Evolutionary conservation across 1,284 basidiomycete species (phyloP), one percentile per base, ranked within the genome.

Genomic region (Cryptococcus sp.): DNA sequence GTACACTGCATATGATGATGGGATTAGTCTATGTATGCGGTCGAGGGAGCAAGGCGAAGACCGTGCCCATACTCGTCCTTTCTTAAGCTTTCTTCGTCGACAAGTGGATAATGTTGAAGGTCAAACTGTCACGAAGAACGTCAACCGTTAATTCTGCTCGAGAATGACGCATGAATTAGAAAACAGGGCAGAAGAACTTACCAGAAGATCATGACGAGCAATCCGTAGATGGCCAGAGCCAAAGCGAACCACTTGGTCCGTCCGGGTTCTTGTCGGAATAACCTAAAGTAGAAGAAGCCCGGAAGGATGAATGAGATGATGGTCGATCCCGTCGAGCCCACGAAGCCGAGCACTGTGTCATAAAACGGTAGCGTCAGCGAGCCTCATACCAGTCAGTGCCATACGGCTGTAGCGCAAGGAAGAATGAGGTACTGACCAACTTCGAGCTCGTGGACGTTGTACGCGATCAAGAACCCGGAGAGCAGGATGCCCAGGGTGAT

Each of bases 251-350:
- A 81, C 73, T 83, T 86, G 66, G 83, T 85, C 45, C 81, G 79
- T 42, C 81, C 83, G 2, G 82, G 80, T 69, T 91, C 88, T 60
- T 85, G 77, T 57, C 86, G 85, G 67, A 90, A 88, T 64, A 96
- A 82, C 84, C 78, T 63, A 63, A 76, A 75, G 65, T 76, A 70
- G 66, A 72, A 71, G 74, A 52, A 67, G 3, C 93, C 93, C 0
- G 96, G 95, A 5, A 99, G 83, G 72, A 99, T 98, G 78, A 99
- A 99, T 10, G 91, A 94, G 66, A 99, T 94, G 39, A 82, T 97
- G 16, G 95, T 98, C 19, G 91, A 94, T 17, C 96, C 96, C 0
- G 95, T 96, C 11, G 93, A 89, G 7, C 96, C 96, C 25, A 99
- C 96, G 73, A 99, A 96, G 5, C 93, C 91, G 30, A 97, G 82